These are phyloP conservation scores for Schizothecium vesticola DNA, from an alignment of 495 filamentous ascomycete species.

Conservation along the genomic window DNA sequence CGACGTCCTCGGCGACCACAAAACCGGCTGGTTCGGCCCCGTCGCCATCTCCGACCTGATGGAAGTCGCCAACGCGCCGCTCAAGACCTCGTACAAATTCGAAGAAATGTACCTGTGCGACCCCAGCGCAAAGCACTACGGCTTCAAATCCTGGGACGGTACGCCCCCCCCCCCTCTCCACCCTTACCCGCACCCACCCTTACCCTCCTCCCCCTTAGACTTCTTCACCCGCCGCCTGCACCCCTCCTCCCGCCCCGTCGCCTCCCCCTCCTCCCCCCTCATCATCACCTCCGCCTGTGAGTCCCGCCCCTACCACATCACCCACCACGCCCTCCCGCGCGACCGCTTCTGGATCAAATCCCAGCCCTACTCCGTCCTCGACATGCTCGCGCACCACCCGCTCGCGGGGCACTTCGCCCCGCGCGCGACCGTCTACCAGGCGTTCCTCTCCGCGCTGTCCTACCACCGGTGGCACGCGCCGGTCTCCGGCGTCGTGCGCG, in stretches of 20 bases:
- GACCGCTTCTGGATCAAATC: constrained; percentile 66
- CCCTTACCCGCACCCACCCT: not conserved
- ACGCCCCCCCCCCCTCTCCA: constrained; percentile 8
- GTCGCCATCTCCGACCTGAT: constrained; percentile 40
- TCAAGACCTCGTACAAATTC: constrained; percentile 41
- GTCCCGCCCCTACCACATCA: constrained; percentile 49
- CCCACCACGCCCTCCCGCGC: constrained; percentile 35
- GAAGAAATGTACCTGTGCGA: constrained; percentile 51
- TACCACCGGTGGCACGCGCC: constrained; percentile 71
- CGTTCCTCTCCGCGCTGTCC: constrained; percentile 56
- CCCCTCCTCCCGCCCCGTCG: constrained; percentile 52
- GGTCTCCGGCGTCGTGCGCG: constrained; percentile 52
- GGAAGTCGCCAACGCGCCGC: constrained; percentile 42
- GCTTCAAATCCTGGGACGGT: constrained; percentile 67
- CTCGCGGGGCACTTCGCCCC: constrained; percentile 48
- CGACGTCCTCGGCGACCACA: constrained; percentile 46
- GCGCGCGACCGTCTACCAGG: constrained; percentile 61
- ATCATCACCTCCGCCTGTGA: constrained; percentile 66
- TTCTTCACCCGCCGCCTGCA: constrained; percentile 66
- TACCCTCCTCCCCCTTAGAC: constrained; percentile 23
- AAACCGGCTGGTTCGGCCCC: constrained; percentile 58
- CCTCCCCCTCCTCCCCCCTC: constrained; percentile 44
- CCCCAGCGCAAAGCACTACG: constrained; percentile 44
- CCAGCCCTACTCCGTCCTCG: constrained; percentile 57
- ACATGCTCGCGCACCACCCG: constrained; percentile 56